phyloP scores from a whole-genome alignment of 2,329 filamentous ascomycete genomes.

The Ceratocystis variospora region DNA sequence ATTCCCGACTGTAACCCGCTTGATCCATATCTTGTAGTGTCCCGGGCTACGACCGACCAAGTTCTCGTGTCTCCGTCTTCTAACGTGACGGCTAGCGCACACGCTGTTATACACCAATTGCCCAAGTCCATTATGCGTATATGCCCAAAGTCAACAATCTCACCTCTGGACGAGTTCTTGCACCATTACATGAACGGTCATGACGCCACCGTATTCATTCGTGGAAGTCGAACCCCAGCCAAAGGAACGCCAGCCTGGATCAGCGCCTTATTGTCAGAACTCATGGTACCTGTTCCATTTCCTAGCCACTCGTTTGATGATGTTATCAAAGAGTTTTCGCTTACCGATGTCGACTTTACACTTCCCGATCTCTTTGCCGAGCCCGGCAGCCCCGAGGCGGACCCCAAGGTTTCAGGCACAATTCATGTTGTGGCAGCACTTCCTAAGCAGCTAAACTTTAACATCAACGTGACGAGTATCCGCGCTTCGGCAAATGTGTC shows the following conservation, averaged over 20 bases:
- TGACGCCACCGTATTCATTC: conserved; percentile 66
- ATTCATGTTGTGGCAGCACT: conserved; percentile 66
- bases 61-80: conserved; percentile 55
- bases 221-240: conserved; percentile 55
- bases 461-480: conserved; percentile 62
- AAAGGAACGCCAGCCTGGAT: conserved; percentile 66
- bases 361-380: conserved; percentile 70
- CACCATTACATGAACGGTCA: conserved; percentile 69
- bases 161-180: conserved; percentile 72
- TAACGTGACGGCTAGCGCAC: conserved; percentile 54
- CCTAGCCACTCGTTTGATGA: conserved; percentile 69
- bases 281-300: conserved; percentile 74
- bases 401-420: conserved; percentile 69
- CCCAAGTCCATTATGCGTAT: conserved; percentile 56
- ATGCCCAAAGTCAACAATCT: conserved; percentile 65
- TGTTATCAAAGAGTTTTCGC: conserved; percentile 73
- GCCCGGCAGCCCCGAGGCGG: conserved; percentile 55
- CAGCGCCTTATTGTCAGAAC: conserved; percentile 60
- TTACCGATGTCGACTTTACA: conserved; percentile 73
- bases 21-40: conserved; percentile 64
- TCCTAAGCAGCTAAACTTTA: conserved; percentile 77
- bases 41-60: conserved; percentile 54
- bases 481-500: conserved; percentile 67
- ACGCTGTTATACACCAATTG: conserved; percentile 57
- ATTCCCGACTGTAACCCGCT: conserved; percentile 64